phyloP scores from a whole-genome alignment of 2,329 filamentous ascomycete genomes.

The Aspergillus ochraceus region DNA sequence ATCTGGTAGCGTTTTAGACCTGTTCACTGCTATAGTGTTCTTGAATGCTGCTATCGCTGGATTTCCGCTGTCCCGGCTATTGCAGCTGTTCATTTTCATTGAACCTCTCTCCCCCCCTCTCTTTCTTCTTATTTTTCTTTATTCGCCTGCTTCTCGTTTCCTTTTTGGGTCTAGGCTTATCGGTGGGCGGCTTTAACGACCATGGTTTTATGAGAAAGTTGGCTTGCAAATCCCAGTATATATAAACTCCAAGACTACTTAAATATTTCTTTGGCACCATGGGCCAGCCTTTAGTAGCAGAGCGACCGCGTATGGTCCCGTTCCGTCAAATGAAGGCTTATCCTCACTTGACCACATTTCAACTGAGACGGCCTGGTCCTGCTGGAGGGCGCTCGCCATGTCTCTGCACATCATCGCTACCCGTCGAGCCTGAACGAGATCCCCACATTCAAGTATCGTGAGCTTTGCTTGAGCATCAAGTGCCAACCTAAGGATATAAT shows the following conservation, averaged over 20 bases:
- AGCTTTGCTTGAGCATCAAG: constrained; percentile 25
- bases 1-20: neutral
- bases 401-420: constrained; percentile 24
- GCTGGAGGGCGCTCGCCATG: neutral
- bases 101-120: neutral
- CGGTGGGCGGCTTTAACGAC: too few relatives aligned
- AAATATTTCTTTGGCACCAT: neutral
- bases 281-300: neutral
- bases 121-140: too few relatives aligned
- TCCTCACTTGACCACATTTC: constrained; percentile 1
- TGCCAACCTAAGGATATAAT: constrained; percentile 29
- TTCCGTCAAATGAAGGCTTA: neutral
- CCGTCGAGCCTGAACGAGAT: constrained; percentile 32
- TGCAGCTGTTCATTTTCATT: neutral
- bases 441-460: constrained; percentile 40
- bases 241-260: neutral
- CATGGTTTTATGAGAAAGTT: neutral
- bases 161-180: neutral
- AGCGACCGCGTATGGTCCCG: neutral
- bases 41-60: neutral
- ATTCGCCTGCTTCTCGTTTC: neutral
- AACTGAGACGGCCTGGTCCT: neutral
- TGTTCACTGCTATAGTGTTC: neutral
- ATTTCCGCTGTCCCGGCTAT: neutral
- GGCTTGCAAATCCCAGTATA: neutral